Evolutionary conservation across 805 yeast species (phyloP).

Genomic region (Pichia membranifaciens): DNA sequence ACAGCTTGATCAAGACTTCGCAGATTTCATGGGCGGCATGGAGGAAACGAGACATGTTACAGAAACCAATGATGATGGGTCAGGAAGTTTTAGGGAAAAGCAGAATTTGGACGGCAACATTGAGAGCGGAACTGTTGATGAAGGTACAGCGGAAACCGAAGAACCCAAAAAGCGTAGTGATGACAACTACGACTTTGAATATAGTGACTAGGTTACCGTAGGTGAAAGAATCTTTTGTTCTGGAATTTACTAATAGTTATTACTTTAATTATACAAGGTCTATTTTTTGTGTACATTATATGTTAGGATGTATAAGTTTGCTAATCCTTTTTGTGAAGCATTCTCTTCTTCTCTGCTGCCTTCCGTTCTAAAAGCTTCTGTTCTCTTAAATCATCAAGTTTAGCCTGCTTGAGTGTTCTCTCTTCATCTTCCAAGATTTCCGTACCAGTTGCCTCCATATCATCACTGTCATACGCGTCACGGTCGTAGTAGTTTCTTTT

Average conservation of each 20-base stretch:
- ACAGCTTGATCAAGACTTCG: slow-evolving; percentile 13
- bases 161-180: no score
- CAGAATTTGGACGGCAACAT: not conserved
- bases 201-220: slow-evolving; percentile 24
- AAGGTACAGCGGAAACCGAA: slow-evolving; percentile 2
- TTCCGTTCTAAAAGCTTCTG: slow-evolving; percentile 50
- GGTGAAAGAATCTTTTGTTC: no score
- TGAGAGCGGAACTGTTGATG: no score
- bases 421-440: slow-evolving; percentile 83
- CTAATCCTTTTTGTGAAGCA: slow-evolving; percentile 3
- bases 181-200: slow-evolving; percentile 39
- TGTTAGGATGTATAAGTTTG: no score
- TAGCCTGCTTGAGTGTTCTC: slow-evolving; percentile 60
- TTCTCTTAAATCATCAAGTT: slow-evolving; percentile 70
- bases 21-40: slow-evolving; percentile 13
- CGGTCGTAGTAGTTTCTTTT: slow-evolving; percentile 40
- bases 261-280: no score
- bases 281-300: no score
- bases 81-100: not conserved
- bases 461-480: slow-evolving; percentile 45
- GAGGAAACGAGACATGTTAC: slow-evolving; percentile 6
- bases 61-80: slow-evolving; percentile 5
- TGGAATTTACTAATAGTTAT: no score
- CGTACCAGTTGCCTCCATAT: slow-evolving; percentile 94
- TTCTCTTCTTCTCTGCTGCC: slow-evolving; percentile 36